Conservation (phyloP, 2,329 filamentous ascomycete genomes). For the Aschersonia sp. region DNA sequence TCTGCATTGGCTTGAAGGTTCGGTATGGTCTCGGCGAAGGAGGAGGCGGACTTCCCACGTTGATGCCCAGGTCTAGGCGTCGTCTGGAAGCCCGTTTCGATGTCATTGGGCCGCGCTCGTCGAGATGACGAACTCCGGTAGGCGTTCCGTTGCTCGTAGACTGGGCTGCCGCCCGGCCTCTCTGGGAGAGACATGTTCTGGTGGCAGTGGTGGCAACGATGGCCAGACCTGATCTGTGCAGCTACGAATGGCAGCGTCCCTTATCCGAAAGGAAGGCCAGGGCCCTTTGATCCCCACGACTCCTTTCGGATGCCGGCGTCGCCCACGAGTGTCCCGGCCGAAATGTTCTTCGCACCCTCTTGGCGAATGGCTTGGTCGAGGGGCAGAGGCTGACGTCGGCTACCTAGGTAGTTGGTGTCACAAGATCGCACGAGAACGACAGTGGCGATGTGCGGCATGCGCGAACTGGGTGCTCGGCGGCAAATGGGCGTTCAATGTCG, state of each 20-base stretch:
- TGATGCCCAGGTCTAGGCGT: constrained; percentile 27
- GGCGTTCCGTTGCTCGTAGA: constrained; percentile 43
- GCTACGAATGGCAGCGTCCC: too few relatives aligned
- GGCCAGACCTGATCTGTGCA: neutral
- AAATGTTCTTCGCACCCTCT: too few relatives aligned
- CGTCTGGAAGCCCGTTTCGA: constrained; percentile 48
- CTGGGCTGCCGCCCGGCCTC: constrained; percentile 48
- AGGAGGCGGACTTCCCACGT: constrained; percentile 42
- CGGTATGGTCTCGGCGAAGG: constrained; percentile 41
- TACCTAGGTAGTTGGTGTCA: neutral
- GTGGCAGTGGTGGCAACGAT: neutral
- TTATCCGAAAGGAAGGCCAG: too few relatives aligned
- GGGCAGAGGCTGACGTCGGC: neutral
- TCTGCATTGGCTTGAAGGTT: constrained; percentile 42
- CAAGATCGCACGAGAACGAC: neutral
- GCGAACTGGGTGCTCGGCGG: neutral
- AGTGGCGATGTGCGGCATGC: neutral
- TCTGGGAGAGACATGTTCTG: constrained; percentile 42
- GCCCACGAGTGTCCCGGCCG: too few relatives aligned
- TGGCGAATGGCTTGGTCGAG: too few relatives aligned
- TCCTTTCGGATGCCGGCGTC: too few relatives aligned
- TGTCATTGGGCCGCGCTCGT: constrained; percentile 49
- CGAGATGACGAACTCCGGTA: constrained; percentile 57
- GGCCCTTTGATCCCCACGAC: too few relatives aligned
- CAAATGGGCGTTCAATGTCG: neutral